Percentiles rank a stretch among this genome's conserved stretches.
These are phyloP conservation scores for Domatiomyces globalis DNA, from an alignment of 2,329 filamentous ascomycete species.

Conservation along the genomic window DNA sequence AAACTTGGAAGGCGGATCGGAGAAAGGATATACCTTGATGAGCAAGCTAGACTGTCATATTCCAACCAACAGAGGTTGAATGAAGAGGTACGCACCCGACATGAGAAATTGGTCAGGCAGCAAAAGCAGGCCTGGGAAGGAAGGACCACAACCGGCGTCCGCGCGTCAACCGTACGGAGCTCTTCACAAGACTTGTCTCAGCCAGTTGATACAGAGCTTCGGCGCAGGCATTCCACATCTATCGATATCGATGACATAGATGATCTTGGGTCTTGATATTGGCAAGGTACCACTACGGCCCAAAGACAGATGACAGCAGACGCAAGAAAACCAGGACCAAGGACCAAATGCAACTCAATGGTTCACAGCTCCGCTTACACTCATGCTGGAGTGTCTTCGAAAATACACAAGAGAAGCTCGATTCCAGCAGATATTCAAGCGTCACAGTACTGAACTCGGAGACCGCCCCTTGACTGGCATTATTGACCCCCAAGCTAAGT, in stretches of 20 bases:
- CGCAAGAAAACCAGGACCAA: constrained; percentile 7
- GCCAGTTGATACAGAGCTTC: neutral
- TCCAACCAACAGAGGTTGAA: neutral
- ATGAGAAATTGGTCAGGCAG: neutral
- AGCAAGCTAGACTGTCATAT: neutral
- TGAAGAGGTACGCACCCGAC: neutral
- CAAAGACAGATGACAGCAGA: constrained; percentile 2
- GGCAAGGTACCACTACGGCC: constrained; percentile 8
- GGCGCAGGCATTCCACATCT: neutral
- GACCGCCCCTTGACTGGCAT: no score
- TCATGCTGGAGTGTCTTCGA: constrained; percentile 20
- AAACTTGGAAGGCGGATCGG: neutral
- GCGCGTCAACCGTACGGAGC: neutral
- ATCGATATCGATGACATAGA: constrained; percentile 11
- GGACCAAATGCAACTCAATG: constrained; percentile 9
- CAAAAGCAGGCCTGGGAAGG: neutral
- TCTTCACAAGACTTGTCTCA: no score
- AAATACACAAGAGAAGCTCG: constrained; percentile 17
- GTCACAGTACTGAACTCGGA: constrained; percentile 11
- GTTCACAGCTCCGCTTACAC: constrained; percentile 16
- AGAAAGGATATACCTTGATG: neutral
- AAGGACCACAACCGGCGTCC: neutral
- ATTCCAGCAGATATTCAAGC: constrained; percentile 18
- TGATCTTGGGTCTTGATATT: constrained; percentile 4
- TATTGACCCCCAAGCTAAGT: no score